Evolutionary conservation across 306 rosid species (phyloP).

Genomic region (Cajanus cajan): DNA sequence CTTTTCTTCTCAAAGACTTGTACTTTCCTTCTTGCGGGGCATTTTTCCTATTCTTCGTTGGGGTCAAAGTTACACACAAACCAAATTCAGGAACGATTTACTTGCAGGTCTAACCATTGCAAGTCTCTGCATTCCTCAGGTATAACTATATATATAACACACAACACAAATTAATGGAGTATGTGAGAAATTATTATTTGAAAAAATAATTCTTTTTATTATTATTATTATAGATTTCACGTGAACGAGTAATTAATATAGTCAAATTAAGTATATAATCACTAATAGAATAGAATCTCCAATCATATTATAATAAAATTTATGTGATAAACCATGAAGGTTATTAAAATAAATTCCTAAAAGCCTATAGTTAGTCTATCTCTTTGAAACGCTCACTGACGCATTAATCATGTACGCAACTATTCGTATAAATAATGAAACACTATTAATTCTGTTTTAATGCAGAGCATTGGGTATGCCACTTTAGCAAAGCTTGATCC

Average conservation of each 20-base stretch:
- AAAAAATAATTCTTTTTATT: too few species aligned
- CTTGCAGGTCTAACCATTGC: conserved; percentile 38
- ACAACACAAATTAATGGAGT: not conserved
- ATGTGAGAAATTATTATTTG: too few species aligned
- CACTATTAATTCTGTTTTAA: not conserved
- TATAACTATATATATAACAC: not conserved
- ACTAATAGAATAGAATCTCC: too few species aligned
- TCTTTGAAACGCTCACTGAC: not conserved
- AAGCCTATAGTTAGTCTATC: too few species aligned
- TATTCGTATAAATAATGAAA: not conserved
- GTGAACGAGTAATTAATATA: too few species aligned
- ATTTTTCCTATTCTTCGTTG: conserved; percentile 39
- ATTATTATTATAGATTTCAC: too few species aligned
- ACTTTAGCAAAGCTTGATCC: conserved; percentile 70
- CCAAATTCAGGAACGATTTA: conserved; percentile 29
- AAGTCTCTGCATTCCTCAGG: conserved; percentile 15
- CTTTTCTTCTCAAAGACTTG: not conserved
- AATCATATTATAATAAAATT: too few species aligned
- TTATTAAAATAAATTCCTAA: too few species aligned
- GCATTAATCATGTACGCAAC: not conserved
- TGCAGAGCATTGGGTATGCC: conserved; percentile 31
- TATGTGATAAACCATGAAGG: too few species aligned
- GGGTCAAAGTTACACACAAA: conserved; percentile 22
- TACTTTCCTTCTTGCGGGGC: not conserved
- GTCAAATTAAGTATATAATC: too few species aligned